Evolutionary conservation across 805 yeast species (phyloP), one percentile per base, ranked within the genome.

Genomic region (Saturnispora hagleri): DNA sequence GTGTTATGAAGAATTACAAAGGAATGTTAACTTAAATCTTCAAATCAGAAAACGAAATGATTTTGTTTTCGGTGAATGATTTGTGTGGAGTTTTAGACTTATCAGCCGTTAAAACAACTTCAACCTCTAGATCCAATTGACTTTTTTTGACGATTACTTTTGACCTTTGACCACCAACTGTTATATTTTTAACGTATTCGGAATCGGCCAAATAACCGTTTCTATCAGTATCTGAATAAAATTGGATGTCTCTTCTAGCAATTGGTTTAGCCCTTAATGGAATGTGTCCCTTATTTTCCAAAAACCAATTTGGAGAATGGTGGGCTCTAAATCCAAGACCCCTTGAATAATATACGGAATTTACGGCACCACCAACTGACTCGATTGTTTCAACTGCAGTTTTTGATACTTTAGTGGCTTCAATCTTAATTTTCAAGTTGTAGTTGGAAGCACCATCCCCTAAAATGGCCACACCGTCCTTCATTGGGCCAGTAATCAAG

Each of bases 231-330:
- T 81, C 76, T 47, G 89, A 79, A 70, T 93, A 91, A 68, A 75
- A 88, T 53, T 80, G 80, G 52, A 91, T 82, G 62, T 85, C 89
- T 68, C 87, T 84, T 69, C 86, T 80, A 59, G 79, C 81, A 8
- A 84, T 84, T 13, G 99, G 99, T 67, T 89, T 80, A 1, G 97
- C 89, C 49, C 79, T 82, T 57, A 88, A 66, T 44, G 98, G 98
- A 15, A 90, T 66, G 57, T 89, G 80, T 17, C 95, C 96, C 62
- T 81, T 82, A 60, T 76, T 84, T 57, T 73, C 67, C 46, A 86
- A 65, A 59, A 82, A 85, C 67, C 82, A 74, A 46, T 80, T 77
- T 10, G 98, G 97, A 45, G 82, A 69, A 40, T 88, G 72, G 61
- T 89, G 93, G 4, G 89, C 91, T 60, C 80, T 73, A 61, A 86